Base-by-base conservation (phyloP, 352 stramenopile species). In the Pythium sp. region DNA sequence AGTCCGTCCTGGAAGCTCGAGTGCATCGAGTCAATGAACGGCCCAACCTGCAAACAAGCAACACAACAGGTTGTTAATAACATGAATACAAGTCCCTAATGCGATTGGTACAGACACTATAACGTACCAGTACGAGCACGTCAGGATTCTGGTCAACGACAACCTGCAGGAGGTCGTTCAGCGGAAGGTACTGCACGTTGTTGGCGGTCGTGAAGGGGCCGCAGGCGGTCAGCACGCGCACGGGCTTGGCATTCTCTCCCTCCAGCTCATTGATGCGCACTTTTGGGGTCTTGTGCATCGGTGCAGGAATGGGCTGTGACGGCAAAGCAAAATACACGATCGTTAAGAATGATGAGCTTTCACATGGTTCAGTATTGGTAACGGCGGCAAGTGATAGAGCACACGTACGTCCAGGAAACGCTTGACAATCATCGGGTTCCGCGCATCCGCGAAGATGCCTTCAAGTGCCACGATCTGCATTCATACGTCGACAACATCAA, bases 1-100 rank as follows among this genome's bases (percentile, higher is more conserved):
- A 95, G 65, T 14, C 93, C 94, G 46, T 92, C 79, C 62, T 93
- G 73, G 46, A 98, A 92, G 63, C 91, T 87, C 20, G 90, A 79
- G 68, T 99, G 96, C 64, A 90, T 86, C 24, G 80, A 82, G 76
- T 99, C 96, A 28, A 99, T 97, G 81, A 99, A 99, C 15, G 97
- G 97, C 18, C 97, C 97, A 43, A 96, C 85, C 87, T 94, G 49
- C 3, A 72, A 54, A 14, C 12, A 68, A 58, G 11, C 36, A 43
- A 6, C 8, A 51, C 36, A 58, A 7, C 15, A 28, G 20, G 14
- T 28, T 22, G 51, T 18, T 22, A 47, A 8, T 15, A 7, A 47
- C 7, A 6, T 38, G 0, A 46, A 30, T 5, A 64, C n/a, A 7
- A 62, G 7, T 22, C 22, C 62, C 8, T 24, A 57, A 38, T 22